A percentile compares a stretch with the other conserved stretches of the same genome.
Evolutionary conservation across 78 protist species (phyloP).

Genomic region (Polysphondylium violaceum): DNA sequence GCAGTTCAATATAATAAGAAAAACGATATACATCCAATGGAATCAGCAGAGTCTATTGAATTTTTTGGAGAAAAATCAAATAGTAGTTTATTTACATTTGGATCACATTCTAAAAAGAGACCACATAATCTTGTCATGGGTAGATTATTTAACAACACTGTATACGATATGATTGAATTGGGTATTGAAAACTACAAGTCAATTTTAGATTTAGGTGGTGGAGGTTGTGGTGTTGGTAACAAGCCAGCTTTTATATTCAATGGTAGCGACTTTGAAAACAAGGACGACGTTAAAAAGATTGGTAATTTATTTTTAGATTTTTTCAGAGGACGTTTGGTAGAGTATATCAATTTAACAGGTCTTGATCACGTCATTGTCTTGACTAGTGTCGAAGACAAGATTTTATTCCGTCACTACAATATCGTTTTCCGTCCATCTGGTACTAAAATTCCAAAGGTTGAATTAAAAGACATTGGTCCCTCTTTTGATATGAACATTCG

Average conservation of each 20-base stretch:
- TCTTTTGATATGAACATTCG: slow-evolving; percentile 74
- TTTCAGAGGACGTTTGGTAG: slow-evolving; percentile 88
- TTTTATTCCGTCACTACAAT: slow-evolving; percentile 78
- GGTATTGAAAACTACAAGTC: slow-evolving; percentile 66
- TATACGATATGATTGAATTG: slow-evolving; percentile 95
- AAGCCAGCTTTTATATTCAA: slow-evolving; percentile 92
- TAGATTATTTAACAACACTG: slow-evolving; percentile 87
- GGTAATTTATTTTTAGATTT: slow-evolving; percentile 88
- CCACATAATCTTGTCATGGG: slow-evolving; percentile 93
- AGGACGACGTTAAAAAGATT: slow-evolving; percentile 43
- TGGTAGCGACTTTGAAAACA: slow-evolving; percentile 86
- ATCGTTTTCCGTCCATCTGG: slow-evolving; percentile 83
- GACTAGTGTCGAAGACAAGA: slow-evolving; percentile 57
- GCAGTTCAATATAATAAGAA: slow-evolving; percentile 75
- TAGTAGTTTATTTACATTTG: slow-evolving; percentile 88
- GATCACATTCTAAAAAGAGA: slow-evolving; percentile 90
- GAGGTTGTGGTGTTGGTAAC: slow-evolving; percentile 42
- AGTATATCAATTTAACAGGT: slow-evolving; percentile 82
- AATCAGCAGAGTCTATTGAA: slow-evolving; percentile 66
- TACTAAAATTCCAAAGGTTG: slow-evolving; percentile 85
- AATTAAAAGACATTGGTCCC: slow-evolving; percentile 89
- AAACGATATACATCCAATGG: slow-evolving; percentile 80
- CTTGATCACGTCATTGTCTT: slow-evolving; percentile 88
- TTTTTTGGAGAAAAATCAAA: slow-evolving; percentile 82
- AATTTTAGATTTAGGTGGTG: slow-evolving; percentile 43